Conservation (phyloP, 1,139 yeast genomes). For the Spathaspora sp. region DNA sequence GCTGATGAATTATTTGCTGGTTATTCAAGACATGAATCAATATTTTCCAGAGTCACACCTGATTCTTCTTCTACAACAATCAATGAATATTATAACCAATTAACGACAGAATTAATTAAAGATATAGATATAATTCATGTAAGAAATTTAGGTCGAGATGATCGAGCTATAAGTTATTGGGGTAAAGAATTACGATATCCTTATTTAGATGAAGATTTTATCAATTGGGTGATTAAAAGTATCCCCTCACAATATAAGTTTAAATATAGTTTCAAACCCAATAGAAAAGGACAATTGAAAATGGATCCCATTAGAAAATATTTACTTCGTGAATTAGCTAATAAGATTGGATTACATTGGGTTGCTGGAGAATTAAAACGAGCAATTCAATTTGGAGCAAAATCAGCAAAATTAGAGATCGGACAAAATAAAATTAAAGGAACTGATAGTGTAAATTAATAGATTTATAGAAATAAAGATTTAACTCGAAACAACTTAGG, state of each 20-base stretch:
- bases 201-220: constrained; percentile 65
- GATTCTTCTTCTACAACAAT: constrained; percentile 20
- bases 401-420: constrained; percentile 86
- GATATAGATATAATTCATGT: constrained; percentile 75
- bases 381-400: constrained; percentile 96
- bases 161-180: constrained; percentile 80
- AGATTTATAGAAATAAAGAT: neutral
- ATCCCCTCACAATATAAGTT: constrained; percentile 57
- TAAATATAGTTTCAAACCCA: constrained; percentile 30
- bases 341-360: constrained; percentile 45
- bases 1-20: constrained; percentile 97
- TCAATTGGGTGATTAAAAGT: constrained; percentile 47
- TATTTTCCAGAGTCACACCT: constrained; percentile 33
- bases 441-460: constrained; percentile 38
- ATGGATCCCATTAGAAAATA: constrained; percentile 52
- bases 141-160: constrained; percentile 88
- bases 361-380: constrained; percentile 81
- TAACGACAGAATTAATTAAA: constrained; percentile 52
- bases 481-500: neutral
- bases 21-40: constrained; percentile 70
- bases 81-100: constrained; percentile 19
- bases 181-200: constrained; percentile 93
- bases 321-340: constrained; percentile 65
- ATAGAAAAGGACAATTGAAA: constrained; percentile 24
- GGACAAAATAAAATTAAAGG: constrained; percentile 70